Percentiles rank a stretch among this genome's conserved stretches.
These are phyloP conservation scores for Penicillium waksmanii DNA, from an alignment of 495 filamentous ascomycete genomes.

Conservation along the genomic window DNA sequence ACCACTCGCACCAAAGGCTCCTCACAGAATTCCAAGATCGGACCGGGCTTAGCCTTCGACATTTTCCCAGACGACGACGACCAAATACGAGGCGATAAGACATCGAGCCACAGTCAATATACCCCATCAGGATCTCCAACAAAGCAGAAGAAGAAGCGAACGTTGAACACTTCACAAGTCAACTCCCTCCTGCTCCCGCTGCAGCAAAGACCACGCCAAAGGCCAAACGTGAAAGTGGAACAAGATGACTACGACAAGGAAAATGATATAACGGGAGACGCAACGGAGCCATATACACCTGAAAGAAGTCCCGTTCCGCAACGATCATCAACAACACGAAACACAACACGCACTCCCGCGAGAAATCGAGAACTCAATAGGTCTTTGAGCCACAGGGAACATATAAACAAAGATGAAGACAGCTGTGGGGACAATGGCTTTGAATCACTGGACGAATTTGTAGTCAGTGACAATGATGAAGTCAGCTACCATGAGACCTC, in stretches of 20 bases:
- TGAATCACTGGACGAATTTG: constrained; percentile 47
- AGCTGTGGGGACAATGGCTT: constrained; percentile 36
- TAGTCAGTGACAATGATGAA: constrained; percentile 53
- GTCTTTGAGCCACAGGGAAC: constrained; percentile 19
- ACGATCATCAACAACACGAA: constrained; percentile 28
- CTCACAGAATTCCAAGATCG: constrained; percentile 18
- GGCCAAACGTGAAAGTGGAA: constrained; percentile 32
- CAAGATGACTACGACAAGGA: constrained; percentile 49
- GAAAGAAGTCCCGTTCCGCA: constrained; percentile 24
- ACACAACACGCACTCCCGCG: constrained; percentile 15
- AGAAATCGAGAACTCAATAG: constrained; percentile 18
- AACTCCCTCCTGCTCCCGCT: constrained; percentile 43
- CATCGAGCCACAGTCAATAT: constrained; percentile 8
- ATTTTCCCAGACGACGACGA: constrained; percentile 42
- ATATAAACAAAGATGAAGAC: constrained; percentile 23
- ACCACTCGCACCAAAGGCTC: constrained; percentile 8
- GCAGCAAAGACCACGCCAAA: constrained; percentile 26
- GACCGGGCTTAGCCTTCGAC: constrained; percentile 30
- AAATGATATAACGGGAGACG: constrained; percentile 41
- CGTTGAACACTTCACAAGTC: constrained; percentile 36
- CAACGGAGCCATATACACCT: constrained; percentile 15
- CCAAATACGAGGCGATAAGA: constrained; percentile 16
- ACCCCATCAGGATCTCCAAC: constrained; percentile 13
- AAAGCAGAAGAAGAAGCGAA: constrained; percentile 29
- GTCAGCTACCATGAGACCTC: constrained; percentile 44